A percentile compares a stretch with the other conserved stretches of the same genome.
Evolutionary conservation across 2,329 filamentous ascomycete genomes (phyloP).

Genomic region (Aspergillus latus): DNA sequence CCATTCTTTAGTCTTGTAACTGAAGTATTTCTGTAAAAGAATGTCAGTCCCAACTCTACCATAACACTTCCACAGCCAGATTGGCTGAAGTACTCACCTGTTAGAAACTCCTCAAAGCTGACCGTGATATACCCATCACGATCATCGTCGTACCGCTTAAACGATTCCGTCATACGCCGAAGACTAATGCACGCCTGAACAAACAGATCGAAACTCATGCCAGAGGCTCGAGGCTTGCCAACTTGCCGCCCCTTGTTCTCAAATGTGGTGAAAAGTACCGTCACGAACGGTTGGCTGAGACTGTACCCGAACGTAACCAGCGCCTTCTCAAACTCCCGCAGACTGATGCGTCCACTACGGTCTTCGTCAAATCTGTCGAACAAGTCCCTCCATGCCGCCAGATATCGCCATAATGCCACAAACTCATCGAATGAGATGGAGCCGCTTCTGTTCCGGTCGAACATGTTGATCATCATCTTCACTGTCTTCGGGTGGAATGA

Average conservation of each 20-base stretch:
- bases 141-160: slow-evolving; percentile 98
- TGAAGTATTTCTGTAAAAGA: slow-evolving; percentile 34
- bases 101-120: slow-evolving; percentile 78
- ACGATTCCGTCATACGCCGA: slow-evolving; percentile 98
- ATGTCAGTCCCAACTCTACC: background rate
- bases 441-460: slow-evolving; percentile 85
- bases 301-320: slow-evolving; percentile 92
- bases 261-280: slow-evolving; percentile 82
- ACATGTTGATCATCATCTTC: slow-evolving; percentile 99
- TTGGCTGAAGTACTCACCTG: slow-evolving; percentile 45
- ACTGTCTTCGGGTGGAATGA: slow-evolving; percentile 92
- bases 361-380: slow-evolving; percentile 96
- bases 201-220: slow-evolving; percentile 92
- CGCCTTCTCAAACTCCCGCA: slow-evolving; percentile 84
- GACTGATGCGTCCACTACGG: slow-evolving; percentile 78
- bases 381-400: slow-evolving; percentile 87
- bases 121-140: slow-evolving; percentile 88
- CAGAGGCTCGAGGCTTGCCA: slow-evolving; percentile 48
- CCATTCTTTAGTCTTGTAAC: slow-evolving; percentile 37
- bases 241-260: slow-evolving; percentile 58
- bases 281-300: slow-evolving; percentile 78
- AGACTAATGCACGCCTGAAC: slow-evolving; percentile 96
- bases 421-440: slow-evolving; percentile 95
- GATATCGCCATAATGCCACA: slow-evolving; percentile 92
- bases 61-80: no score